These are phyloP conservation scores for Verticillium zaregamsianum DNA, from an alignment of 2,329 filamentous ascomycete genomes.

Conservation along the genomic window DNA sequence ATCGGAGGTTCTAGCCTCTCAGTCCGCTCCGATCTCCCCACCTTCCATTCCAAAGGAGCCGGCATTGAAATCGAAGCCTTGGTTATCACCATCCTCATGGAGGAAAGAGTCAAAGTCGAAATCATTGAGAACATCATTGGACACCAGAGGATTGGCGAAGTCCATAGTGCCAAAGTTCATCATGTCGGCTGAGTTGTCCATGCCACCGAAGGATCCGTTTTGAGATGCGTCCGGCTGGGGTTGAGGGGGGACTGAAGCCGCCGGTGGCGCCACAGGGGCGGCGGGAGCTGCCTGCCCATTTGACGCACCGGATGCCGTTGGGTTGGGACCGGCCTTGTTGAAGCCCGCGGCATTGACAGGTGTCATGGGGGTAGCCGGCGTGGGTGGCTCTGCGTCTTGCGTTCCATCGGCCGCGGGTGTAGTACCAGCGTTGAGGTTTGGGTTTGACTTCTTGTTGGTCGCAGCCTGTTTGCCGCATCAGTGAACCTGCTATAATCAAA, in stretches of 20 bases:
- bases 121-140: constrained; percentile 57
- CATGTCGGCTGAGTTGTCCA: constrained; percentile 34
- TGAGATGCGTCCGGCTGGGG: constrained; percentile 44
- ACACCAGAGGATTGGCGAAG: constrained; percentile 50
- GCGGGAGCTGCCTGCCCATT: constrained; percentile 21
- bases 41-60: constrained; percentile 51
- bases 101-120: constrained; percentile 68
- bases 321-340: constrained; percentile 39
- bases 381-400: constrained; percentile 53
- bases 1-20: constrained; percentile 11
- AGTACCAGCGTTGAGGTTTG: constrained; percentile 46
- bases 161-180: constrained; percentile 47
- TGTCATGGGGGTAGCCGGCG: constrained; percentile 62
- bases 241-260: constrained; percentile 38
- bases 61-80: constrained; percentile 51
- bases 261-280: constrained; percentile 27
- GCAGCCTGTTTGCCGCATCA: constrained; percentile 33
- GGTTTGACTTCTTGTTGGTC: constrained; percentile 60
- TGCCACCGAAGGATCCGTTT: constrained; percentile 31
- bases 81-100: constrained; percentile 47
- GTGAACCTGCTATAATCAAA: neutral
- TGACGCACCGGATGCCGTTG: constrained; percentile 27
- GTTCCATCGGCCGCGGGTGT: constrained; percentile 54
- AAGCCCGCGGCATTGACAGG: constrained; percentile 49
- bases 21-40: constrained; percentile 56